Conservation (phyloP, 2,329 filamentous ascomycete species). For the Clarireedia sp. region DNA sequence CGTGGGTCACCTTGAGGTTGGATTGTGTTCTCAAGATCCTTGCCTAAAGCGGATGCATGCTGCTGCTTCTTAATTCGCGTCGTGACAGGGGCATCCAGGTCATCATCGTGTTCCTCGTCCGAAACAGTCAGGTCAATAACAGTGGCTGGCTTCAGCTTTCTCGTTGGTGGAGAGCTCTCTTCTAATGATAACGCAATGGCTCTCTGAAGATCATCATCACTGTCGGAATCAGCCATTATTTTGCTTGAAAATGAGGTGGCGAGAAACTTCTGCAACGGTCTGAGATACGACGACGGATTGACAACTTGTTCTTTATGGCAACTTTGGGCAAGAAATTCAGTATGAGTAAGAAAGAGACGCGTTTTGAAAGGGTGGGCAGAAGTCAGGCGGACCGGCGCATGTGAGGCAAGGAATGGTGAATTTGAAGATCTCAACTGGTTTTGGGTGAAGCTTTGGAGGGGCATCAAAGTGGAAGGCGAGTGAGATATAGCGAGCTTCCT, state of each 20-base stretch:
- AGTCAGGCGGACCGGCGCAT: too few relatives aligned
- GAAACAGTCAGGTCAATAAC: slow-evolving; percentile 30
- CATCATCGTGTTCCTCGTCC: slow-evolving; percentile 26
- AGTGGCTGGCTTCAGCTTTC: slow-evolving; percentile 11
- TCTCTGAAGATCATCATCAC: slow-evolving; percentile 47
- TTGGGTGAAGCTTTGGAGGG: too few relatives aligned
- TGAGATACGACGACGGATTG: background rate
- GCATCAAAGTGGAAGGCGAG: too few relatives aligned
- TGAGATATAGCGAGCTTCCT: too few relatives aligned
- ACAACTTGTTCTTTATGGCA: background rate
- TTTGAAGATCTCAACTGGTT: too few relatives aligned
- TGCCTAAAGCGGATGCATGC: background rate
- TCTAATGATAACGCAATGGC: slow-evolving; percentile 52
- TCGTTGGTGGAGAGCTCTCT: slow-evolving; percentile 4
- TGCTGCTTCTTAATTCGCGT: background rate
- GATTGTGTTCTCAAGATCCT: background rate
- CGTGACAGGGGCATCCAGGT: slow-evolving; percentile 26
- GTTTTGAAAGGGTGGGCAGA: too few relatives aligned
- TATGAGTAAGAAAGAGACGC: too few relatives aligned
- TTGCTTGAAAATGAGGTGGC: too few relatives aligned
- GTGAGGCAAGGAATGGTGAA: too few relatives aligned
- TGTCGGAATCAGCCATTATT: slow-evolving; percentile 25
- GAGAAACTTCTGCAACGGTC: background rate
- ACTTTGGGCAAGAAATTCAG: too few relatives aligned
- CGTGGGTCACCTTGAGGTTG: background rate